A percentile compares a stretch with the other conserved stretches of the same genome.
phyloP scores from a whole-genome alignment of 257 asterid species.

The Solanum dulcamara region DNA sequence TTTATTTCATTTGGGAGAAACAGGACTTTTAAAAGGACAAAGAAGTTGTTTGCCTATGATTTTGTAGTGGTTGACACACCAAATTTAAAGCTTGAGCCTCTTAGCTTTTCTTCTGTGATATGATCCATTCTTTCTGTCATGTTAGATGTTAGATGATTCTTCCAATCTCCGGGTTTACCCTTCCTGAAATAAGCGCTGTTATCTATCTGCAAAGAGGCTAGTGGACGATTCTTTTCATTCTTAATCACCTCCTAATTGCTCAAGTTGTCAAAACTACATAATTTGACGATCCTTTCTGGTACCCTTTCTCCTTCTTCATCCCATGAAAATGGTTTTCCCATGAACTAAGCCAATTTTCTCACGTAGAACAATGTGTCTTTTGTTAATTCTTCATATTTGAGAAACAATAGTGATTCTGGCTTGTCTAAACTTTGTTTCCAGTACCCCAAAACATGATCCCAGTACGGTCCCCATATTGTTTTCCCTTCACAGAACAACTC shows the following conservation, averaged over 20 bases:
- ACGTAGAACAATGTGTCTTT: background rate
- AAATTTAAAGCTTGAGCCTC: background rate
- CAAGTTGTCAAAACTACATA: background rate
- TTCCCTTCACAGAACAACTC: background rate
- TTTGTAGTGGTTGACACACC: background rate
- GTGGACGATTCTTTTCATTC: background rate
- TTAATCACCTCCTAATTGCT: background rate
- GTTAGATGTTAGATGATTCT: background rate
- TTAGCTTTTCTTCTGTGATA: background rate
- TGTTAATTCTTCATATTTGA: background rate
- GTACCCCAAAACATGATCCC: background rate
- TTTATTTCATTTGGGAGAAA: background rate
- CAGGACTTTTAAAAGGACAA: too few relatives aligned
- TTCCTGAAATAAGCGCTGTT: background rate
- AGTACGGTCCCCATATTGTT: background rate
- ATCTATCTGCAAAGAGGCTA: background rate
- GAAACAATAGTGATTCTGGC: background rate
- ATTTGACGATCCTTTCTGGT: background rate
- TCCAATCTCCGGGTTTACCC: background rate
- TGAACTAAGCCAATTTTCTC: background rate
- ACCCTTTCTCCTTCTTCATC: background rate
- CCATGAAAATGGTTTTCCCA: background rate
- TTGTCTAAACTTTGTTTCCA: background rate
- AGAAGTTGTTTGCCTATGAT: background rate
- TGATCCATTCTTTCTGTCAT: background rate